A percentile compares a stretch with the other conserved stretches of the same genome.
Evolutionary conservation across 495 filamentous ascomycete genomes (phyloP).

Genomic region (Aspergillus panamensis): DNA sequence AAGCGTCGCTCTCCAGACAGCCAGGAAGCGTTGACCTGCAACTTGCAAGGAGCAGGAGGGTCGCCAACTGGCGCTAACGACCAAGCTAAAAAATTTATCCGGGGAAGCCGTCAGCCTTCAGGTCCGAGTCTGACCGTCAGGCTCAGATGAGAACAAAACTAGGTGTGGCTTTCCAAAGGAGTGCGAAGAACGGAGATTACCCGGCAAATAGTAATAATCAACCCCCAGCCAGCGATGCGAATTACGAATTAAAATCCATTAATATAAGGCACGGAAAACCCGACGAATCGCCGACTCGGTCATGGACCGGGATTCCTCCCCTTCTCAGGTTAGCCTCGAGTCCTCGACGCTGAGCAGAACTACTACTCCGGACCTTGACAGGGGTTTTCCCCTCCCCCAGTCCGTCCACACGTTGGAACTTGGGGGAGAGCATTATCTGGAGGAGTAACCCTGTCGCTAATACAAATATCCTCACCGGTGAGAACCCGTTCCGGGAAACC

Average conservation of each 20-base stretch:
- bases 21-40: too few species aligned
- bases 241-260: too few species aligned
- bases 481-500: not conserved
- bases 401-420: not conserved
- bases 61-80: too few species aligned
- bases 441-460: not conserved
- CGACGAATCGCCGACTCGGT: not conserved
- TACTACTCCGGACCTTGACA: not conserved
- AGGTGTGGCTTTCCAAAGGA: not conserved
- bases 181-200: constrained; percentile 11
- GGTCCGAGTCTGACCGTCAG: not conserved
- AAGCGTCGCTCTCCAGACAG: too few species aligned
- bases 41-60: too few species aligned
- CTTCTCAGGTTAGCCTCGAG: not conserved
- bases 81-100: too few species aligned
- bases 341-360: not conserved
- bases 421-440: not conserved
- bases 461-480: not conserved
- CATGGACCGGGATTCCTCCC: not conserved
- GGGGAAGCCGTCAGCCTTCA: too few species aligned
- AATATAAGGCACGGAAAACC: constrained; percentile 6
- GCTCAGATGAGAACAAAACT: not conserved
- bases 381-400: not conserved
- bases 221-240: too few species aligned
- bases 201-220: not conserved